These are phyloP conservation scores for Cerioporus squamosus DNA, from an alignment of 1,284 basidiomycete species.

Conservation along the genomic window DNA sequence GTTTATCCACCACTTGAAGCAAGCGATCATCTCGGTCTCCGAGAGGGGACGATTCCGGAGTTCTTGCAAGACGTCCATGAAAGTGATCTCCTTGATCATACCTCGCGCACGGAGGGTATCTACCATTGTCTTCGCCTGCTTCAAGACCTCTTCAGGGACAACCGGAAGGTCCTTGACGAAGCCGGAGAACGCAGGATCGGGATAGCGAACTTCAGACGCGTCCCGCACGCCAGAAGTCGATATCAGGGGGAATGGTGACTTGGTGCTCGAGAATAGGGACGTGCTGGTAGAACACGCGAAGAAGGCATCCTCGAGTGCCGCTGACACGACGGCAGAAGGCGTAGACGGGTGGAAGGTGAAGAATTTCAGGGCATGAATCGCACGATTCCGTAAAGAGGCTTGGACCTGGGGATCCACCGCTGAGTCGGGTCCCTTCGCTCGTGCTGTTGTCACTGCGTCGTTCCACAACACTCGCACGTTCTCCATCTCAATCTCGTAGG, in stretches of 20 bases:
- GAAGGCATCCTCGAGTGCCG: constrained; percentile 81
- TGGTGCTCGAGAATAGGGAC: constrained; percentile 33
- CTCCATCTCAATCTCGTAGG: constrained; percentile 87
- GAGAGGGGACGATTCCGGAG: constrained; percentile 75
- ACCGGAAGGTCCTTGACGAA: constrained; percentile 87
- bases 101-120: constrained; percentile 66
- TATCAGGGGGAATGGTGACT: constrained; percentile 68
- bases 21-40: constrained; percentile 80
- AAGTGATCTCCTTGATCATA: constrained; percentile 82
- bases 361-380: constrained; percentile 86
- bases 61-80: constrained; percentile 87
- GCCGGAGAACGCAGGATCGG: constrained; percentile 72
- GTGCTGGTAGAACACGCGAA: constrained; percentile 59
- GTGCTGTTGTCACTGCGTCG: constrained; percentile 41
- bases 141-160: constrained; percentile 69
- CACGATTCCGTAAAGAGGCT: constrained; percentile 61
- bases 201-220: constrained; percentile 77
- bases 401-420: constrained; percentile 41
- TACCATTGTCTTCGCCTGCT: constrained; percentile 70
- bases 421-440: constrained; percentile 32
- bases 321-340: constrained; percentile 85
- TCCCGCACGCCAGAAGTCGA: constrained; percentile 81
- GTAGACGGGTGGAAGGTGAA: constrained; percentile 90
- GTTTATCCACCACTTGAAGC: constrained; percentile 89
- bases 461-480: constrained; percentile 62